Percentiles rank a stretch among this genome's conserved stretches.
phyloP scores from a whole-genome alignment of 805 yeast species.

The Wickerhamomyces kurtzmanii region DNA sequence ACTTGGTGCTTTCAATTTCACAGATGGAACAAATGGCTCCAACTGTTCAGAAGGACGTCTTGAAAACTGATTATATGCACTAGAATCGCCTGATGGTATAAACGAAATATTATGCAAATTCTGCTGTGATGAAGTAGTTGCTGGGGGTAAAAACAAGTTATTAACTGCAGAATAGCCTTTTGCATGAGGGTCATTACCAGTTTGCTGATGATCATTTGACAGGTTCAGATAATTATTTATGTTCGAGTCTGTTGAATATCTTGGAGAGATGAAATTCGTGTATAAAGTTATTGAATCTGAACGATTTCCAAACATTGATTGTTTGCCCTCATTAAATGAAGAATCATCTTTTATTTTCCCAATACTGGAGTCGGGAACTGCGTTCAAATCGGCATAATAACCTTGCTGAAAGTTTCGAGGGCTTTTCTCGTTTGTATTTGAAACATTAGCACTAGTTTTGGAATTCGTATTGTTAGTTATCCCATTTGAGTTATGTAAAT shows the following conservation, averaged over 20 bases:
- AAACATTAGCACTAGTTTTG: too few relatives aligned
- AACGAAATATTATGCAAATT: too few relatives aligned
- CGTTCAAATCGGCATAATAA: too few relatives aligned
- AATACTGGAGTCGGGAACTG: too few relatives aligned
- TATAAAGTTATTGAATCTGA: slow-evolving; percentile 18
- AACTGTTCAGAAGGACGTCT: slow-evolving; percentile 41
- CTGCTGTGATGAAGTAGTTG: too few relatives aligned
- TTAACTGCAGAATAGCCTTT: slow-evolving; percentile 16
- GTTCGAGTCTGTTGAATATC: slow-evolving; percentile 19
- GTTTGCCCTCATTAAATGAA: too few relatives aligned
- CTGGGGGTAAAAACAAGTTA: slow-evolving; percentile 14
- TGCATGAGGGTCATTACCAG: slow-evolving; percentile 12
- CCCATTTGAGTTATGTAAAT: too few relatives aligned
- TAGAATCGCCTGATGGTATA: slow-evolving; percentile 8
- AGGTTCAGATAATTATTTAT: slow-evolving; percentile 12
- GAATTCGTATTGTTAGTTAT: too few relatives aligned
- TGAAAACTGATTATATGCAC: slow-evolving; percentile 15
- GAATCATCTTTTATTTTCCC: too few relatives aligned
- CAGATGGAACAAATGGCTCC: slow-evolving; percentile 33
- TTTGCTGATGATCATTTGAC: slow-evolving; percentile 7
- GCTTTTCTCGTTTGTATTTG: too few relatives aligned
- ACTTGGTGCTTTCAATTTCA: slow-evolving; percentile 18
- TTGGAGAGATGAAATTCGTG: slow-evolving; percentile 13
- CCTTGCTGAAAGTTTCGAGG: too few relatives aligned
- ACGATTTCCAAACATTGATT: too few relatives aligned